These are phyloP conservation scores for Tetrastigma voinierianum DNA, from an alignment of 164 flowering plant species.

Conservation along the genomic window DNA sequence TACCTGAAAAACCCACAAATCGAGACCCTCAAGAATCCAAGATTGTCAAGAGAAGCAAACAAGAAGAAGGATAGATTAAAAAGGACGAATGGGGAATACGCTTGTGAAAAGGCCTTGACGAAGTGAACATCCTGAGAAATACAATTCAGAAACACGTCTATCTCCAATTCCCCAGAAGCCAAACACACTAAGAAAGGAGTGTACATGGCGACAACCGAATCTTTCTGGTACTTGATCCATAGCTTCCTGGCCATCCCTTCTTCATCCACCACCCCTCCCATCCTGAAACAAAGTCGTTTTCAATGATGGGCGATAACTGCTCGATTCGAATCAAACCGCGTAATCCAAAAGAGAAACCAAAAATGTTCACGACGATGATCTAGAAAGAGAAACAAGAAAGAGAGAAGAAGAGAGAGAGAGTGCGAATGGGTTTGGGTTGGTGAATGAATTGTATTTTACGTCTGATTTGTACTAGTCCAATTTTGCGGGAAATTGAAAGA, in stretches of 20 bases:
- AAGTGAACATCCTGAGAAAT: slow-evolving; percentile 79
- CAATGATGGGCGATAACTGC: too few relatives aligned
- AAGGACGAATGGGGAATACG: too few relatives aligned
- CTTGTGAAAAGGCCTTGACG: slow-evolving; percentile 26
- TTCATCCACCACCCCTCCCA: slow-evolving; percentile 10
- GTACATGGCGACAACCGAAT: slow-evolving; percentile 28
- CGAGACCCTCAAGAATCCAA: neutral
- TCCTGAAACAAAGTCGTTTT: too few relatives aligned
- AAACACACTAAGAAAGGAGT: slow-evolving; percentile 68
- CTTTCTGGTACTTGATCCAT: slow-evolving; percentile 17
- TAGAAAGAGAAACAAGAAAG: too few relatives aligned
- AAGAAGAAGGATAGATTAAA: neutral
- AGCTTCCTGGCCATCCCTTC: slow-evolving; percentile 12
- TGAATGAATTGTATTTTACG: too few relatives aligned
- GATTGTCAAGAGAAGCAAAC: neutral
- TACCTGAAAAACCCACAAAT: slow-evolving; percentile 31
- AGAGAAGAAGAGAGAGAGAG: too few relatives aligned
- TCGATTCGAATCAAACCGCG: too few relatives aligned
- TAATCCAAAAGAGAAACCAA: too few relatives aligned
- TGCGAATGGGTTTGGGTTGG: too few relatives aligned
- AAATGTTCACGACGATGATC: too few relatives aligned
- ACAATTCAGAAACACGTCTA: slow-evolving; percentile 66
- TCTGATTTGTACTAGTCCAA: too few relatives aligned
- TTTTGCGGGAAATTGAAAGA: too few relatives aligned
- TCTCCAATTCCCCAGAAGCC: slow-evolving; percentile 64